Evolutionary conservation across 805 yeast species (phyloP).

Genomic region (Babjeviella inositovora): DNA sequence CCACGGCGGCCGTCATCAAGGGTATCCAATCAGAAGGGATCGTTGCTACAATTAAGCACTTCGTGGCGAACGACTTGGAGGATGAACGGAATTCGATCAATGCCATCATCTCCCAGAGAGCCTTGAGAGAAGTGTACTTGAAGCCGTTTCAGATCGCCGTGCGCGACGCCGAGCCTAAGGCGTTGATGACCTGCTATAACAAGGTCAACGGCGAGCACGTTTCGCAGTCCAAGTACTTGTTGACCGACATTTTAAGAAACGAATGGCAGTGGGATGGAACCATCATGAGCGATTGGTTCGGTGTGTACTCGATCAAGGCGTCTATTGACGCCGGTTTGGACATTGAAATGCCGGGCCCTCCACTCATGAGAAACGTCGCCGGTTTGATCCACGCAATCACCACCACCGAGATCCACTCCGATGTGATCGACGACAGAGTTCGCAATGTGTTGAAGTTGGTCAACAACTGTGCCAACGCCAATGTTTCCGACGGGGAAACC

Average conservation of each 20-base stretch:
- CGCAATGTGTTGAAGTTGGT: conserved; percentile 13
- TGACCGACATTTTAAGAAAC: conserved; percentile 15
- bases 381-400: conserved; percentile 12
- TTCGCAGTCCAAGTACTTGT: conserved; percentile 14
- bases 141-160: conserved; percentile 24
- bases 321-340: conserved; percentile 23
- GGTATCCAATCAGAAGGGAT: conserved; percentile 20
- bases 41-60: conserved; percentile 24
- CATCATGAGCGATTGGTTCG: conserved; percentile 27
- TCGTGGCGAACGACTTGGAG: conserved; percentile 24
- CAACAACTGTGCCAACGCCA: conserved; percentile 11
- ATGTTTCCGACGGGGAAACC: conserved; percentile 11
- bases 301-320: conserved; percentile 15
- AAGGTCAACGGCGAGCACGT: conserved; percentile 23
- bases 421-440: conserved; percentile 14
- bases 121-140: conserved; percentile 24
- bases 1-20: conserved; percentile 15
- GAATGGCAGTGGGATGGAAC: conserved; percentile 24
- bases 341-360: conserved; percentile 29
- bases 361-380: conserved; percentile 12
- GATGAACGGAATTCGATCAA: conserved; percentile 17
- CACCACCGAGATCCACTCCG: conserved; percentile 12
- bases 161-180: conserved; percentile 17
- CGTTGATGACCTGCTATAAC: conserved; percentile 24
- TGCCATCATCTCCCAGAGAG: conserved; percentile 20